Base-by-base conservation (phyloP, 192 early-diverging fungal species). In the Coemansia sp. region DNA sequence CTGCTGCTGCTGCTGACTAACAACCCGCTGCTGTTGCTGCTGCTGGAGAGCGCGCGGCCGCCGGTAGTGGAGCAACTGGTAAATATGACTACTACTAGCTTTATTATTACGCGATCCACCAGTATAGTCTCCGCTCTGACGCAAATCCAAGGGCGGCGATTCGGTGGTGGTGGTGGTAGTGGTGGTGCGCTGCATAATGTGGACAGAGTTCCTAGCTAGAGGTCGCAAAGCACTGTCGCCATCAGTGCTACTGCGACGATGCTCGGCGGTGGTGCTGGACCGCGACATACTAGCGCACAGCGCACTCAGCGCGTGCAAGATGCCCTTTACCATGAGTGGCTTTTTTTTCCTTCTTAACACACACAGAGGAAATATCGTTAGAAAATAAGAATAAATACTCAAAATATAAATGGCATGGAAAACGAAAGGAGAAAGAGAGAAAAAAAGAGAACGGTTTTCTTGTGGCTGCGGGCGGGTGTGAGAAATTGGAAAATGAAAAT, bases 121-220 rank as follows among this genome's bases (percentile, higher is more conserved):
- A n/a, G n/a, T n/a, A 22, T 20, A 9, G 43, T 46, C 43, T 22
- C 43, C 43, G 20, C 43, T 46, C 20, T 7, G 49, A 4, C 49
- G 27, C 49, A 11, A 31, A 6, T 11, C 15, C 15, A 15, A 3
- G 49, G 3, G 27, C 10, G 27, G 27, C 4, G 11, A 38, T 11
- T 38, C 37, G 37, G 37, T 38, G 37, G 6, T 38, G 37, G 6
- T 5, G 6, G 6, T 5, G 37, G 37, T 5, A 42, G 41, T 9
- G 12, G 12, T 42, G 12, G 41, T 42, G 41, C 12, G 12, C 12
- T 73, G 71, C 70, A 79, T 79, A 6, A 70, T 46, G 53, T 77
- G 68, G 60, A 77, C 62, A 7, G 74, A 77, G 60, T 58, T 77
- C 31, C 57, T 20, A 31, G 49, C 41, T 43, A 41, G 64, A 17